These are phyloP conservation scores for Arthrinium phaeospermum DNA, from an alignment of 2,329 filamentous ascomycete genomes.

Conservation along the genomic window DNA sequence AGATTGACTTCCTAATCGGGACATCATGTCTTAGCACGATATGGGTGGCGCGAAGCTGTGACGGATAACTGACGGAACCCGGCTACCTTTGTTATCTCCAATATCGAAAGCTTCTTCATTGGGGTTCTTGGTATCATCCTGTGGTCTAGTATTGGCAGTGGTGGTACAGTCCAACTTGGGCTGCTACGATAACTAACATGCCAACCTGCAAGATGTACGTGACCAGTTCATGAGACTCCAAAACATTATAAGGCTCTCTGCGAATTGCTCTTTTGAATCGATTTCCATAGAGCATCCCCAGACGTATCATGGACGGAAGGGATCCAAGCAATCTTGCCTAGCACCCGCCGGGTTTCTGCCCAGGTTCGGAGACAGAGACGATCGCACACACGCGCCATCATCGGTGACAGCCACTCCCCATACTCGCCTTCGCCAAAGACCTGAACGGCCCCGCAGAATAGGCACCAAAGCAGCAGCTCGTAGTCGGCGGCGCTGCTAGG, in stretches of 20 bases:
- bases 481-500: background rate
- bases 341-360: background rate
- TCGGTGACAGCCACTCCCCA: background rate
- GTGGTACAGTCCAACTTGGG: background rate
- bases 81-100: background rate
- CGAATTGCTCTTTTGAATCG: background rate
- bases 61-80: background rate
- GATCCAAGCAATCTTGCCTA: background rate
- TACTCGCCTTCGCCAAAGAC: background rate
- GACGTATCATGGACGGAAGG: background rate
- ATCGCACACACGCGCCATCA: background rate
- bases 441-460: background rate
- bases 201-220: background rate
- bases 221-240: too few species aligned
- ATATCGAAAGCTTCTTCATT: background rate
- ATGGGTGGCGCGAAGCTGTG: background rate
- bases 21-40: background rate
- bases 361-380: background rate
- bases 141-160: background rate
- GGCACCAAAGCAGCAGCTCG: background rate
- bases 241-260: background rate
- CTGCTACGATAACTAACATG: background rate
- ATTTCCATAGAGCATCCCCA: background rate
- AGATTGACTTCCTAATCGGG: slow-evolving; percentile 12
- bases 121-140: background rate